Evolutionary conservation across 352 stramenopile genomes (phyloP).

Genomic region (Sclerospora graminicola): DNA sequence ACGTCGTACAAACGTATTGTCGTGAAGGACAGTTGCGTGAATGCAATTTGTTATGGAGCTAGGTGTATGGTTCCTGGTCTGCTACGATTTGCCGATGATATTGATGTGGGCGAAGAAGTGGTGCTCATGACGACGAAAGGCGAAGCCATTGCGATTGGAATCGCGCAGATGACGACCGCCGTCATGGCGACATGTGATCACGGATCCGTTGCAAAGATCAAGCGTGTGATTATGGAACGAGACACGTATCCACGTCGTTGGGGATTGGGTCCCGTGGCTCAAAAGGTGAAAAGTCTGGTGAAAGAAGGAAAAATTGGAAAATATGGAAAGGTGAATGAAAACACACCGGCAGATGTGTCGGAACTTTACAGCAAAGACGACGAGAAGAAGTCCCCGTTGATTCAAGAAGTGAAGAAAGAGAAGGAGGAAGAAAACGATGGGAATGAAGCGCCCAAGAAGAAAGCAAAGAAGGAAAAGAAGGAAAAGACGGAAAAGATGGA

Average conservation of each 20-base stretch:
- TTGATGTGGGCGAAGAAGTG: constrained; percentile 98
- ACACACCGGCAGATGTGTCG: constrained; percentile 66
- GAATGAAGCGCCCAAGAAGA: constrained; percentile 48
- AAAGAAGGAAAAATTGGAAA: constrained; percentile 89
- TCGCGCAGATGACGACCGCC: constrained; percentile 99
- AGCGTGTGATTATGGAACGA: constrained; percentile 99
- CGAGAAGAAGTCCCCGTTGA: constrained; percentile 41
- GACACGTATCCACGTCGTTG: constrained; percentile 99
- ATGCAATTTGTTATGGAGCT: constrained; percentile 99
- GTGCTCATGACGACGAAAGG: constrained; percentile 99
- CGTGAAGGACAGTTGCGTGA: constrained; percentile 99
- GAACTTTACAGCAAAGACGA: constrained; percentile 60
- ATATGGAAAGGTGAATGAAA: constrained; percentile 85
- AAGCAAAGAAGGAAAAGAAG: constrained; percentile 52
- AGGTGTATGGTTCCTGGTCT: constrained; percentile 99
- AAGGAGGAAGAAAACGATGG: constrained; percentile 26
- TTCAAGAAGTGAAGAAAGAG: constrained; percentile 48
- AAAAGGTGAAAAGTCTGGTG: constrained; percentile 98
- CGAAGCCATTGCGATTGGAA: constrained; percentile 97
- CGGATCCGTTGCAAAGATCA: constrained; percentile 99
- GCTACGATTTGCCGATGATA: constrained; percentile 97
- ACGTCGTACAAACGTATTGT: constrained; percentile 99
- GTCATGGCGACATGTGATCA: constrained; percentile 99
- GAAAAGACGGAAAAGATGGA: constrained; percentile 44
- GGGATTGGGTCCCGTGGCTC: constrained; percentile 97